Evolutionary conservation across 768 basidiomycete genomes (phyloP).

Genomic region (Sporobolomyces roseus): DNA sequence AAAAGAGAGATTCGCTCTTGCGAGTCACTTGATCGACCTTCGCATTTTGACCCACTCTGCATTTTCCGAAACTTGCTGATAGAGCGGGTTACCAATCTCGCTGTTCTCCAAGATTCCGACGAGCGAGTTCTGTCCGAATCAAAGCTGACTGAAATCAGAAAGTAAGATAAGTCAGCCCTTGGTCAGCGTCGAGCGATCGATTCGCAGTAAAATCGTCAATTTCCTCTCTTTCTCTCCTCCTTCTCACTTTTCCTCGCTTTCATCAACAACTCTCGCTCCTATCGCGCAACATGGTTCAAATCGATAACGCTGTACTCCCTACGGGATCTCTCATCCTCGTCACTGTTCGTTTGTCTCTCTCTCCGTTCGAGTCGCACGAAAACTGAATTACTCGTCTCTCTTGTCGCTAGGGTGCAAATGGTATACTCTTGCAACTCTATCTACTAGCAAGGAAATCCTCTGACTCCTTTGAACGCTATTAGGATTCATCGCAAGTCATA

Average conservation of each 20-base stretch:
- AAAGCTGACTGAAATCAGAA: too few species aligned
- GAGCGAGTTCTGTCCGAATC: too few species aligned
- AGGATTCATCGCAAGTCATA: constrained; percentile 11
- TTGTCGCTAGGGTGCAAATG: constrained; percentile 1
- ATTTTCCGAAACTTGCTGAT: too few species aligned
- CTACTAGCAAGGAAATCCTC: too few species aligned
- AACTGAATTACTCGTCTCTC: background rate
- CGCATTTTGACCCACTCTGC: too few species aligned
- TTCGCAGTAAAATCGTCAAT: too few species aligned
- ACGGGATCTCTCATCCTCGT: constrained; percentile 15
- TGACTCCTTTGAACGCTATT: background rate
- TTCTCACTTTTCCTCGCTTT: background rate
- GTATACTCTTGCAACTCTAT: background rate
- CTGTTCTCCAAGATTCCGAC: too few species aligned
- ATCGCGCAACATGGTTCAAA: background rate
- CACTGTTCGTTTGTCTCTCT: background rate
- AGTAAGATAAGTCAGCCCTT: too few species aligned
- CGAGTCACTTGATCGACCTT: too few species aligned
- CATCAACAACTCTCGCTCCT: background rate
- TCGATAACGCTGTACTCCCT: constrained; percentile 6
- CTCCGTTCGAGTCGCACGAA: background rate
- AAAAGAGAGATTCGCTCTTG: too few species aligned
- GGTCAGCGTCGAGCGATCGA: too few species aligned
- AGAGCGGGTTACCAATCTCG: too few species aligned
- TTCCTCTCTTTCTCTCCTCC: background rate